Base-by-base conservation (phyloP, 2,329 filamentous ascomycete genomes). In the Paramyrothecium sp. region DNA sequence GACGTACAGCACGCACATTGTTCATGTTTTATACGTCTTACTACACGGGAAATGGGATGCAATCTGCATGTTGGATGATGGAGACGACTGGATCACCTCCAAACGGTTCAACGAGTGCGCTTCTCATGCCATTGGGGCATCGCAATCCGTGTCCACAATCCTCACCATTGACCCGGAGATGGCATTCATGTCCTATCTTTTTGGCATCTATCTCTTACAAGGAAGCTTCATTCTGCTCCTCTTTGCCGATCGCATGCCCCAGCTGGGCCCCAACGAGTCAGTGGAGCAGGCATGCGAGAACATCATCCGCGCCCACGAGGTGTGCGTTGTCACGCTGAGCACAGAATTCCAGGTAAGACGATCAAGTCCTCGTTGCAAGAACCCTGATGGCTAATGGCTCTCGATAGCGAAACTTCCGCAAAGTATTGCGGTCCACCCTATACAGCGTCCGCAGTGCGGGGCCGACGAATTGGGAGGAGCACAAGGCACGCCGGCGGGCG, bases 341-440 rank as follows among this genome's bases (percentile, higher is more conserved):
- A 81, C 79, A 0, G 78, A 80, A 48, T 81, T 81, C 59, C 78
- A 82, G 70, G 77, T 78, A 68, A 13, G 60, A 12, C 30, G 4
- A 17, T 34, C 7, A 7, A 30, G 11, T 30, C n/a, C 26, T 52
- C 13, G 23, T 33, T 7, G 16, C 20, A 4, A 54, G 19, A 26
- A 17, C 51, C n/a, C 48, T 34, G 19, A 3, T 46, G 16, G 41
- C 13, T 53, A 41, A 16, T 26, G 52, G 12, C 8, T 5, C 20
- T n/a, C 10, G 26, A 22, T 56, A 82, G 78, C 77, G 80, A 69
- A 82, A 83, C 60, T 84, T 84, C 63, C 75, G 81, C 30, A 81
- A 81, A 61, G 80, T 84, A 0, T 73, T 84, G 59, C 68, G 78
- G 11, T 78, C 76, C 2, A 79, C 78, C 13, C 65, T 81, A n/a